A percentile compares a stretch with the other conserved stretches of the same genome.
phyloP scores from a whole-genome alignment of 331 rosid species.

The Malus hybrid region DNA sequence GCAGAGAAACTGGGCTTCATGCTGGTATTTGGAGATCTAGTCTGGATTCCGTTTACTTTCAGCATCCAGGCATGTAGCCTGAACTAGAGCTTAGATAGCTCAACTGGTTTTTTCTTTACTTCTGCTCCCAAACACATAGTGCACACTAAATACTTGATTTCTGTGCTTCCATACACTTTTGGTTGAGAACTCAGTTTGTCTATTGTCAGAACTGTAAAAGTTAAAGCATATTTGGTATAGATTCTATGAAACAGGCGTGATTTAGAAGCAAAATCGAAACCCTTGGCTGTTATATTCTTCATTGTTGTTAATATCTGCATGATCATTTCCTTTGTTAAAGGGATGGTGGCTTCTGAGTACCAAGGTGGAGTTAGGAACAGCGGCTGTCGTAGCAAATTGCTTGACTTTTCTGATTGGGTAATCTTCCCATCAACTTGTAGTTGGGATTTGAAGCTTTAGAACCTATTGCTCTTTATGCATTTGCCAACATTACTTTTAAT shows the following conservation, averaged over 20 bases:
- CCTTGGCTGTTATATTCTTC: not conserved
- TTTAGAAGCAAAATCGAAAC: not conserved
- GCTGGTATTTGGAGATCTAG: conserved; percentile 97
- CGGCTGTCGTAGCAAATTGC: conserved; percentile 57
- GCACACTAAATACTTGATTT: not conserved
- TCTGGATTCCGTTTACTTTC: conserved; percentile 95
- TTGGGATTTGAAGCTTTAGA: not conserved
- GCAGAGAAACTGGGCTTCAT: conserved; percentile 96
- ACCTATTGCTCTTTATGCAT: not conserved
- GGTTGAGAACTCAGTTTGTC: not conserved
- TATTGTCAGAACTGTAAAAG: not conserved
- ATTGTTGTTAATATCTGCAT: not conserved
- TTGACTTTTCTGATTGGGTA: conserved; percentile 80
- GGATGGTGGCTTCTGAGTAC: conserved; percentile 93
- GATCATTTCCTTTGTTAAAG: conserved; percentile 30
- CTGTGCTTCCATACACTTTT: not conserved
- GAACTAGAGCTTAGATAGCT: conserved; percentile 1
- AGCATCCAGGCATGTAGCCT: conserved; percentile 71
- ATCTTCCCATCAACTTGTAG: not conserved
- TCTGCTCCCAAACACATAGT: not conserved
- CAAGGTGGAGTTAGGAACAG: conserved; percentile 59
- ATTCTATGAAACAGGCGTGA: not conserved
- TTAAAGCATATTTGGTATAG: not conserved
- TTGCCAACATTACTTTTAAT: not conserved
- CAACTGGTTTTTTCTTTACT: not conserved